Evolutionary conservation across 129 eudicot species (phyloP).

Genomic region (Arctium minus): DNA sequence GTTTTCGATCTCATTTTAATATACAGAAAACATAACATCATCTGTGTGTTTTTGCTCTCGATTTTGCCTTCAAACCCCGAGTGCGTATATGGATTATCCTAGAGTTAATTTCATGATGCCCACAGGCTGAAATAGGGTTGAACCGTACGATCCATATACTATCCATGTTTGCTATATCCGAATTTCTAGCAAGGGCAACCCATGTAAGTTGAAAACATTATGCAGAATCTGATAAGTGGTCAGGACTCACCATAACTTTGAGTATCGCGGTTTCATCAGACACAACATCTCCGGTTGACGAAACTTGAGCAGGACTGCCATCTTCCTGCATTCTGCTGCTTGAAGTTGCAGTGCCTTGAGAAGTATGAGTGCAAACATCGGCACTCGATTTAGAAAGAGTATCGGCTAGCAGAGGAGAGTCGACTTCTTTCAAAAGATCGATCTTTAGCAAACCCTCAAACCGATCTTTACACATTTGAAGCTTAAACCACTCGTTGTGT

Average conservation of each 20-base stretch:
- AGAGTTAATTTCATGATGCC: too few relatives aligned
- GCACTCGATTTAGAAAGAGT: slow-evolving; percentile 37
- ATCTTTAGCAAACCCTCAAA: slow-evolving; percentile 77
- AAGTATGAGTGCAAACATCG: slow-evolving; percentile 51
- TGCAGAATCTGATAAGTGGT: not conserved
- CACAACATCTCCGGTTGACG: slow-evolving; percentile 51
- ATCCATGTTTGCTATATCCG: not conserved
- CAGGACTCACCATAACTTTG: slow-evolving; percentile 79
- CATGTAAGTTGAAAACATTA: not conserved
- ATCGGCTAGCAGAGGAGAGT: slow-evolving; percentile 42
- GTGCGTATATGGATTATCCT: too few relatives aligned
- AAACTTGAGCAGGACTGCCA: slow-evolving; percentile 66
- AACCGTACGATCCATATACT: not conserved
- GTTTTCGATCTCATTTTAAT: too few relatives aligned
- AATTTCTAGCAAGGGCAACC: not conserved
- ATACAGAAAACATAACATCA: too few relatives aligned
- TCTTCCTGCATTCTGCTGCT: slow-evolving; percentile 63
- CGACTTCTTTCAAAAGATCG: slow-evolving; percentile 55
- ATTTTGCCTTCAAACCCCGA: too few relatives aligned
- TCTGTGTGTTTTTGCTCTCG: too few relatives aligned
- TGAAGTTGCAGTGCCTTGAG: slow-evolving; percentile 73
- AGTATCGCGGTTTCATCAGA: slow-evolving; percentile 82
- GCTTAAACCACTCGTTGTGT: slow-evolving; percentile 83
- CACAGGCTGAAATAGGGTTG: too few relatives aligned
- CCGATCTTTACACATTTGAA: slow-evolving; percentile 88